Percentiles rank a stretch among this genome's conserved stretches.
phyloP scores from a whole-genome alignment of 805 yeast genomes.

The Hanseniaspora meyeri region DNA sequence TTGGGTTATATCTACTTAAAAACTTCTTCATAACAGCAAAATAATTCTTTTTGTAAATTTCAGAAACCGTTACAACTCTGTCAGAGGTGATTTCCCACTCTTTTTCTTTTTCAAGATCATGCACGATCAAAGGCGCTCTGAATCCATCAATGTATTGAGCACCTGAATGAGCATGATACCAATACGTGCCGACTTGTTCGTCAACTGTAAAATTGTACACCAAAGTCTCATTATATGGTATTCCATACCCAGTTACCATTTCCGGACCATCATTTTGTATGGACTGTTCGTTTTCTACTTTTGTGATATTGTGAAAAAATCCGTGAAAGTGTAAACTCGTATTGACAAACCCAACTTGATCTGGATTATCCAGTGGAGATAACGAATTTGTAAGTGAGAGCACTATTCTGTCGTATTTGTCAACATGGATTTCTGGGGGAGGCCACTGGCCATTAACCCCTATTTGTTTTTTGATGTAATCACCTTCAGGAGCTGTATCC shows the following conservation, averaged over 20 bases:
- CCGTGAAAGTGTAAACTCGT: constrained; percentile 77
- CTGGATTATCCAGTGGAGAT: constrained; percentile 14
- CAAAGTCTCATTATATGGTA: constrained; percentile 53
- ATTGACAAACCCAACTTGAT: constrained; percentile 17
- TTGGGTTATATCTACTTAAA: constrained; percentile 57
- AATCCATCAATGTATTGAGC: constrained; percentile 70
- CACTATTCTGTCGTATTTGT: constrained; percentile 50
- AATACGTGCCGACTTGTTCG: constrained; percentile 62
- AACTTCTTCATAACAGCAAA: constrained; percentile 37
- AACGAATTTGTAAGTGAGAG: constrained; percentile 54
- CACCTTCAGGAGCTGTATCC: constrained; percentile 56
- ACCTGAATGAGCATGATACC: constrained; percentile 76
- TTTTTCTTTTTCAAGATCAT: constrained; percentile 33
- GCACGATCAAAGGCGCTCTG: constrained; percentile 55
- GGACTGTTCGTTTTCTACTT: constrained; percentile 21
- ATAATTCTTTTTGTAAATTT: constrained; percentile 50
- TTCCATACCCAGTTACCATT: constrained; percentile 70
- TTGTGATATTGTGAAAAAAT: constrained; percentile 48
- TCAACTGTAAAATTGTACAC: constrained; percentile 58
- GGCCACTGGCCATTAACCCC: constrained; percentile 69
- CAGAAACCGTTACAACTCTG: constrained; percentile 43
- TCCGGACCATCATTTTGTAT: constrained; percentile 68
- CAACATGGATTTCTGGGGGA: constrained; percentile 51
- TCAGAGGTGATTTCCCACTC: constrained; percentile 58
- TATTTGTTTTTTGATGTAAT: constrained; percentile 41